Conservation (phyloP, 306 rosid genomes). For the Prosopis cineraria region DNA sequence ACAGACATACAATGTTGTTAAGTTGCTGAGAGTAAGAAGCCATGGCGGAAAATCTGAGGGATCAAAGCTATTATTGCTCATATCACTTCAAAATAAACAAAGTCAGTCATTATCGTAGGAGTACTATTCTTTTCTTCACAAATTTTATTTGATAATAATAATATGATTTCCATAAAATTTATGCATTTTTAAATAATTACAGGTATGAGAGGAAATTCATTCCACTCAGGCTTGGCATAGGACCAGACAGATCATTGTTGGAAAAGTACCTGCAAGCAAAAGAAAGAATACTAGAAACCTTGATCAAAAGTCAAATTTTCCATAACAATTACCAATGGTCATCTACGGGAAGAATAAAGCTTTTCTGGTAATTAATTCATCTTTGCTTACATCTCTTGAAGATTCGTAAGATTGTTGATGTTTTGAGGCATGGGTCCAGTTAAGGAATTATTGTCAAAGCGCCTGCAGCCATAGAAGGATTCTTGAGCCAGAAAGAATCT, state of each 20-base stretch:
- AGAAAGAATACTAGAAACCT: background rate
- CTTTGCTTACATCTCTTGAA: conserved; percentile 50
- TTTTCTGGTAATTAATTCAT: conserved; percentile 1
- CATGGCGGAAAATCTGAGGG: conserved; percentile 39
- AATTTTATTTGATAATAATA: background rate
- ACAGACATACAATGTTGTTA: conserved; percentile 36
- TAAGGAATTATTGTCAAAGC: conserved; percentile 51
- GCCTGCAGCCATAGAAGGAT: conserved; percentile 37
- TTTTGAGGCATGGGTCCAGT: conserved; percentile 40
- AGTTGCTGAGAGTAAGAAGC: conserved; percentile 14
- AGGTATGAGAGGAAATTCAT: conserved; percentile 40
- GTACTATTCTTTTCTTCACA: background rate
- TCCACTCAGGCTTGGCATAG: conserved; percentile 44
- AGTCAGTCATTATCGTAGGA: conserved; percentile 1
- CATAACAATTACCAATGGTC: background rate
- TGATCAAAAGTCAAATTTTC: background rate
- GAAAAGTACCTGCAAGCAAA: conserved; percentile 43
- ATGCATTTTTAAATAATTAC: conserved; percentile 39
- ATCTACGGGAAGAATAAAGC: background rate
- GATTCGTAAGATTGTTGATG: conserved; percentile 40
- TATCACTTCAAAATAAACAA: conserved; percentile 46
- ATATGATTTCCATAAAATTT: background rate
- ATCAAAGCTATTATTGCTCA: conserved; percentile 57
- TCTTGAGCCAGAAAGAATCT: background rate
- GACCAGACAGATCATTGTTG: conserved; percentile 50